Percentiles rank a stretch among this genome's conserved stretches.
Evolutionary conservation across 2,329 filamentous ascomycete genomes (phyloP).

Genomic region (Stagonosporopsis tanaceti): DNA sequence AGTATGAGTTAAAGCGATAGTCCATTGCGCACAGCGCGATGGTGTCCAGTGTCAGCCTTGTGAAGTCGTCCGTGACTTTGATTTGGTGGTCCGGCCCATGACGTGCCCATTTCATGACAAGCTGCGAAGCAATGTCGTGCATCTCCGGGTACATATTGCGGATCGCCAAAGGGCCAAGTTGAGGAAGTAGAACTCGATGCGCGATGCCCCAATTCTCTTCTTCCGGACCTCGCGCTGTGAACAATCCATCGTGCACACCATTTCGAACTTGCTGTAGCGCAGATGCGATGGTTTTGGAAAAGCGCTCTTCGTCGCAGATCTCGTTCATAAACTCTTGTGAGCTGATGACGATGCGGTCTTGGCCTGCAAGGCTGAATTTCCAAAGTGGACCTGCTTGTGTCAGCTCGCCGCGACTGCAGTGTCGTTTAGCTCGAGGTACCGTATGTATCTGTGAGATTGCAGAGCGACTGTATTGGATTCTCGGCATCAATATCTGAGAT

Average conservation of each 20-base stretch:
- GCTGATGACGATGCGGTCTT: slow-evolving; percentile 40
- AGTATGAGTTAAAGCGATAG: slow-evolving; percentile 54
- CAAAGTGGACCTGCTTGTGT: slow-evolving; percentile 42
- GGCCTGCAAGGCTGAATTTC: slow-evolving; percentile 40
- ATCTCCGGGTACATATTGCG: slow-evolving; percentile 69
- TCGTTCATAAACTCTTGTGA: slow-evolving; percentile 50
- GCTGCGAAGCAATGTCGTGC: slow-evolving; percentile 69
- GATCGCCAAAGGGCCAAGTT: slow-evolving; percentile 74
- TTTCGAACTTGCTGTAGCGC: slow-evolving; percentile 46
- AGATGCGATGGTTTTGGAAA: slow-evolving; percentile 42
- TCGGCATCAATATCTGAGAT: slow-evolving; percentile 67
- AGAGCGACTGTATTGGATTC: slow-evolving; percentile 64
- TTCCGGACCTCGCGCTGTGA: slow-evolving; percentile 51
- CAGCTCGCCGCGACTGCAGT: not conserved
- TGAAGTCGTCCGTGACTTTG: slow-evolving; percentile 50
- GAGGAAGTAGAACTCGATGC: slow-evolving; percentile 70
- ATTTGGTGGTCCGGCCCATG: slow-evolving; percentile 50
- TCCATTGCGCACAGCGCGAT: slow-evolving; percentile 52
- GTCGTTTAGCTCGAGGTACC: slow-evolving; percentile 54
- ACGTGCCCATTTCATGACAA: slow-evolving; percentile 73
- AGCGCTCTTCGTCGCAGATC: slow-evolving; percentile 50
- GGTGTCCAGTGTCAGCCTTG: slow-evolving; percentile 48
- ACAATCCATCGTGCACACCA: slow-evolving; percentile 51
- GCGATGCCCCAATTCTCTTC: slow-evolving; percentile 62
- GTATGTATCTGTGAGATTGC: slow-evolving; percentile 69